Evolutionary conservation across 805 yeast species (phyloP).

Genomic region (Cyberlindnera maclurae): DNA sequence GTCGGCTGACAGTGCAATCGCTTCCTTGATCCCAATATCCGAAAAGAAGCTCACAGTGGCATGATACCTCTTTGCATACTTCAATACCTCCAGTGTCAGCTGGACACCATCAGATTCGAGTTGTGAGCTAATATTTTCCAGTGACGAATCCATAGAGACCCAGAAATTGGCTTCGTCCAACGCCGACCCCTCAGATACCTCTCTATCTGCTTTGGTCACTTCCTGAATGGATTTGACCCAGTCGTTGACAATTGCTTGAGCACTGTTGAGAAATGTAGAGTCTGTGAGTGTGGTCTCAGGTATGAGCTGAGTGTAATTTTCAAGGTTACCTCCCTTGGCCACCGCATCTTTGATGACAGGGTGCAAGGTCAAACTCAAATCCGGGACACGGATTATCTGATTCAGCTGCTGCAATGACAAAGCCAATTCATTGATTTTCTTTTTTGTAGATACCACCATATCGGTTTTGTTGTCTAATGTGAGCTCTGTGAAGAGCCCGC

Average conservation of each 20-base stretch:
- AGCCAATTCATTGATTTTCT: conserved; percentile 62
- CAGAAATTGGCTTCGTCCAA: conserved; percentile 72
- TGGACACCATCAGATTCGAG: conserved; percentile 45
- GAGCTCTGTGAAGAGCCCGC: conserved; percentile 60
- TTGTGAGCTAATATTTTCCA: conserved; percentile 51
- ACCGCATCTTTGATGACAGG: conserved; percentile 39
- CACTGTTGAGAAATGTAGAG: conserved; percentile 50
- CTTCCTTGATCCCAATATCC: conserved; percentile 60
- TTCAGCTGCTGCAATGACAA: conserved; percentile 60
- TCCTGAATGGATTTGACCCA: conserved; percentile 66
- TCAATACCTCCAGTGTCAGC: conserved; percentile 52
- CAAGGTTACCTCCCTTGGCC: conserved; percentile 25
- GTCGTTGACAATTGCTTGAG: conserved; percentile 62
- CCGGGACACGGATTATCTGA: conserved; percentile 62
- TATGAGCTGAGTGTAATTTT: conserved; percentile 23
- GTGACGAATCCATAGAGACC: conserved; percentile 60
- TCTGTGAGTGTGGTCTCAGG: conserved; percentile 38
- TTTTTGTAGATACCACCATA: conserved; percentile 41
- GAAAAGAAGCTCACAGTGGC: conserved; percentile 66
- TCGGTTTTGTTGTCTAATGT: conserved; percentile 24
- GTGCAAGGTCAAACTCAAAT: conserved; percentile 46
- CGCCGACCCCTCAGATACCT: conserved; percentile 48
- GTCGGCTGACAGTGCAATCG: conserved; percentile 41
- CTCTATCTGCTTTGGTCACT: conserved; percentile 46
- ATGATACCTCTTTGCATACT: conserved; percentile 70